Evolutionary conservation across 352 stramenopile genomes (phyloP), one percentile per base, ranked within the genome.

Genomic region (Pythium monospermum): DNA sequence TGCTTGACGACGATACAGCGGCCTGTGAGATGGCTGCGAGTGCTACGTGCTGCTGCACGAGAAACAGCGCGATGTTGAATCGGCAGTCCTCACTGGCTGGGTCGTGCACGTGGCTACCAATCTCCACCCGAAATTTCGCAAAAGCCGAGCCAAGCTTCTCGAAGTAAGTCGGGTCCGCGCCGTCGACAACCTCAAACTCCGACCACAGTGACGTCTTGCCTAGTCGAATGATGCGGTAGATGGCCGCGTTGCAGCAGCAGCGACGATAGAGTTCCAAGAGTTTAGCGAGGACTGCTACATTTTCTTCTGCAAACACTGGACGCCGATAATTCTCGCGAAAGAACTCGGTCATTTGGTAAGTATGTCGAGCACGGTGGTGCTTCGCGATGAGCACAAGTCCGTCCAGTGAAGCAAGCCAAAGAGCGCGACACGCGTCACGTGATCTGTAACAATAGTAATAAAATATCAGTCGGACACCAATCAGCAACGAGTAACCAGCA

Each of bases 201-300:
- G n/a, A n/a, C n/a, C 58, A 66, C 45, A 66, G 23, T 13, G 58
- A 37, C 4, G 54, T 61, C 4, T 53, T 49, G 2, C 58, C 51
- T 1, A 66, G 42, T 8, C 58, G 58, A 11, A 66, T 50, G 23
- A 66, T 54, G 2, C 58, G 58, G 23, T 61, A 66, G 4, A 61
- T 38, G 18, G 32, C 43, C 6, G 52, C 46, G 26, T 66, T 66
- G 36, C 58, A 66, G 38, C 49, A 57, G 25, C 51, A 53, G 2
- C 27, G 46, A 13, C 58, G 51, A 41, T 66, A 66, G 10, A 56
- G 22, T n/a, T 47, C 51, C 27, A 66, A 11, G 18, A 61, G 27
- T 8, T 39, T 42, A 3, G 33, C 25, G 6, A 51, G 15, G 12
- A 44, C 13, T 4, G 27, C 18, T 3, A 26, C 16, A 28, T 53